Evolutionary conservation across 352 stramenopile genomes (phyloP), one percentile per base, ranked within the genome.

Genomic region (Phytophthora syringae): DNA sequence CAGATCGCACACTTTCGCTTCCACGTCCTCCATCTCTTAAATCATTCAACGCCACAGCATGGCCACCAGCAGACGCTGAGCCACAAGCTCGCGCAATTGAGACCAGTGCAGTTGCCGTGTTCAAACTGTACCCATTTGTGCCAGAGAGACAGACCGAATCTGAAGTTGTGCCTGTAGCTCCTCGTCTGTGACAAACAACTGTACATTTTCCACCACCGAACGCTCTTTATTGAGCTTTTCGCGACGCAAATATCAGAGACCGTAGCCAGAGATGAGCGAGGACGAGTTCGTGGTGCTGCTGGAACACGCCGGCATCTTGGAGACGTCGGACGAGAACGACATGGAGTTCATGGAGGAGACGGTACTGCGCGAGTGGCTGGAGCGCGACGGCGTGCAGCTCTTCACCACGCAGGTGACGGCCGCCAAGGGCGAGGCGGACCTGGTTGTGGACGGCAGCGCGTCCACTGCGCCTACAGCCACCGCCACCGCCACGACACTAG

Each of bases 211-310:
- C n/a, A 28, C 6, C 27, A 69, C 61, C 6, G 34, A 58, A 30
- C 51, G 36, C 5, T 50, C 16, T 15, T 11, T 32, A 39, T 50
- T 64, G 43, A 47, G 50, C 52, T n/a, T 48, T 30, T 36, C 21
- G 5, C 25, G 32, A 54, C 39, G 27, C 34, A 52, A 32, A 9
- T 54, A 49, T 60, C 50, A 67, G 39, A 59, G 60, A 48, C 45
- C 13, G 6, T 9, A 10, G 27, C n/a, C 27, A 48, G 13, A 21
- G 27, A 92, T 91, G 81, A 93, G 81, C 66, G 86, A 94, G 61
- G 86, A 94, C 72, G 86, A 93, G 70, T 94, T 94, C 60, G 84
- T 94, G 28, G 84, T 94, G 77, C 72, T 92, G 52, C 70, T 90
- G 32, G 86, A 92, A 70, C 84, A 94, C 64, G 84, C 86, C 15